Conservation (phyloP, 73 alveolate genomes). For the Breviolum minutum region DNA sequence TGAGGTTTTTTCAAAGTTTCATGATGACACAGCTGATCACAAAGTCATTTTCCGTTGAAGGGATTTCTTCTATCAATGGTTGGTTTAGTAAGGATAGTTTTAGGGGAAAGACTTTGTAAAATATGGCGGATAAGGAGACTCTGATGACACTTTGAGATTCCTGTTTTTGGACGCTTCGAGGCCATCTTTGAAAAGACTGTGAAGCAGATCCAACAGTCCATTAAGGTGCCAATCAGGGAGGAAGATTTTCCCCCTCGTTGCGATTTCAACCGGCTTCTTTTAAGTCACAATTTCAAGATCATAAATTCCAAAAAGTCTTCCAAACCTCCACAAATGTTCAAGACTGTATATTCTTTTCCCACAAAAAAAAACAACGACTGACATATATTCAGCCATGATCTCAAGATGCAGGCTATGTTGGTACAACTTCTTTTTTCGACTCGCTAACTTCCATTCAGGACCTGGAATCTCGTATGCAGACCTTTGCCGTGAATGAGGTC, state of each 20-base stretch:
- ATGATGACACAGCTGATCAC: too few species aligned
- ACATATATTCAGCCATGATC: neutral
- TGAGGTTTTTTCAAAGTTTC: too few species aligned
- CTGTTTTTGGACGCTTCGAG: neutral
- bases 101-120: too few species aligned
- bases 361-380: neutral
- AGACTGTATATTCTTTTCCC: too few species aligned
- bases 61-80: too few species aligned
- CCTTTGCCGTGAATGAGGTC: constrained; percentile 51
- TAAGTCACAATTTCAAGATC: neutral
- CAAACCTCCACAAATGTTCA: too few species aligned
- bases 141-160: too few species aligned
- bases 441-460: neutral
- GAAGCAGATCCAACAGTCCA: neutral
- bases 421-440: neutral
- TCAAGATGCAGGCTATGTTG: neutral
- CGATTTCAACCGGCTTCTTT: neutral
- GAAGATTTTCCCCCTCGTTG: neutral
- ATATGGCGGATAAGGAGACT: too few species aligned
- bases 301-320: too few species aligned
- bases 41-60: too few species aligned
- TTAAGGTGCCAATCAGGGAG: neutral
- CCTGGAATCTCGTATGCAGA: constrained; percentile 47
- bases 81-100: too few species aligned
- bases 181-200: neutral